A percentile compares a stretch with the other conserved stretches of the same genome.
These are phyloP conservation scores for Trametes pubescens DNA, from an alignment of 1,284 basidiomycete genomes.

Conservation along the genomic window DNA sequence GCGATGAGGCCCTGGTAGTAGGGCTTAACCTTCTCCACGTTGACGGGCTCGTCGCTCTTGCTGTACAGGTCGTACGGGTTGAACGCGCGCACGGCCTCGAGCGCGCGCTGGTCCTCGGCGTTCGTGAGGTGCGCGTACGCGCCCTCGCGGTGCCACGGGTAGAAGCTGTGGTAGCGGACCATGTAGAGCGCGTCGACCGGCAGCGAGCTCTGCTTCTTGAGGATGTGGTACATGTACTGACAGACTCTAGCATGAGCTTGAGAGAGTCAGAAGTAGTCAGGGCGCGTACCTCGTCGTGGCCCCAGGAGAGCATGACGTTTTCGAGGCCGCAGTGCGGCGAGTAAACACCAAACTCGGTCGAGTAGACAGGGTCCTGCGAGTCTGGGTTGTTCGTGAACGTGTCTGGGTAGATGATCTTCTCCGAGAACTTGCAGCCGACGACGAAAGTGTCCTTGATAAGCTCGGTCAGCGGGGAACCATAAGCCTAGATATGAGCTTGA, in stretches of 20 bases:
- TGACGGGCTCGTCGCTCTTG: conserved; percentile 80
- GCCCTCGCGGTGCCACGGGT: conserved; percentile 91
- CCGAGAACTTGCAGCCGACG: conserved; percentile 86
- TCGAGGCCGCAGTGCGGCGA: conserved; percentile 86
- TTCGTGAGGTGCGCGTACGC: conserved; percentile 84
- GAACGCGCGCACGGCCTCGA: conserved; percentile 79
- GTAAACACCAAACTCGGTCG: conserved; percentile 87
- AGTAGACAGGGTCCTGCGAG: conserved; percentile 72
- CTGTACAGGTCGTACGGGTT: conserved; percentile 94
- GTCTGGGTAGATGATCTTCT: conserved; percentile 88
- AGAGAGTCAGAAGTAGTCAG: conserved; percentile 11
- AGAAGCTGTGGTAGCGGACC: conserved; percentile 96
- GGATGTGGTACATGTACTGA: conserved; percentile 80
- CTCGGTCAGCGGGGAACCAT: conserved; percentile 10
- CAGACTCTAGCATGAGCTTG: background rate
- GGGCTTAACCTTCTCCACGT: conserved; percentile 71
- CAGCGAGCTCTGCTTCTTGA: conserved; percentile 81
- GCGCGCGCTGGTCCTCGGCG: conserved; percentile 66
- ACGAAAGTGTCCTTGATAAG: conserved; percentile 80
- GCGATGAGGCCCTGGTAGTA: conserved; percentile 86
- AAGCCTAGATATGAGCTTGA: conserved; percentile 22
- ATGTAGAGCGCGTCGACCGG: conserved; percentile 87
- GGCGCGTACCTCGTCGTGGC: conserved; percentile 81
- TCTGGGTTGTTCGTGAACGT: conserved; percentile 87
- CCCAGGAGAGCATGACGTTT: conserved; percentile 92